Base-by-base conservation (phyloP, 75 land plant genomes). In the Gnetum montanum region DNA sequence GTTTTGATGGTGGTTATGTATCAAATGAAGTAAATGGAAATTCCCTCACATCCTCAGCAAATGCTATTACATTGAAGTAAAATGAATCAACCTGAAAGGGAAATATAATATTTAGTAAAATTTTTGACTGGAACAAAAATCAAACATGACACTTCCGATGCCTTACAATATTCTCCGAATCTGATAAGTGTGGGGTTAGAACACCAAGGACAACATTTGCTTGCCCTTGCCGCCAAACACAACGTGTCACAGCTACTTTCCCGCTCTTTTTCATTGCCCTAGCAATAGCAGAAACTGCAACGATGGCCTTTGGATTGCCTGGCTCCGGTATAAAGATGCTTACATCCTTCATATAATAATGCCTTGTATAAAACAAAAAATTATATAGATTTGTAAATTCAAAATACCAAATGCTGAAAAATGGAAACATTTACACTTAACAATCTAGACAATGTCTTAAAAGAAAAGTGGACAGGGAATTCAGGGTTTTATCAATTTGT, bases 151-250 rank as follows among this genome's bases (percentile, higher is more conserved):
- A 48, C 28, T 8, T 29, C 0, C 8, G n/a, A 15, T 15, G n/a
- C n/a, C 90, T 71, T 62, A 95, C 99, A 61, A 83, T 26, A 37
- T 66, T 71, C 0, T 71, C 70, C 23, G 52, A 44, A 7, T 72
- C 52, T 16, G 91, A 71, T 27, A 86, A 34, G 64, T 81, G 75
- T 3, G 99, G 99, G 31, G 88, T 74, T 62, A 95, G 61, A 38
- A 83, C 73, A 18, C 96, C 96, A 44, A 95, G 44, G 22, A 81
- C 83, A 62, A 83, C 85, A 68, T 64, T 78, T 33, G 29, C 57
- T 72, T 95, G 99, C 37, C 85, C 79, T 63, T 86, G 80, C 62
- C 92, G 85, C 92, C 91, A 95, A 6, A 95, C 85, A 74, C 99
- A 95, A 4, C 96, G 84, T 41, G 90, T 36, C 56, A 95, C 66